Evolutionary conservation across 345 rosid genomes (phyloP).

Genomic region (Syzygium aqueum): DNA sequence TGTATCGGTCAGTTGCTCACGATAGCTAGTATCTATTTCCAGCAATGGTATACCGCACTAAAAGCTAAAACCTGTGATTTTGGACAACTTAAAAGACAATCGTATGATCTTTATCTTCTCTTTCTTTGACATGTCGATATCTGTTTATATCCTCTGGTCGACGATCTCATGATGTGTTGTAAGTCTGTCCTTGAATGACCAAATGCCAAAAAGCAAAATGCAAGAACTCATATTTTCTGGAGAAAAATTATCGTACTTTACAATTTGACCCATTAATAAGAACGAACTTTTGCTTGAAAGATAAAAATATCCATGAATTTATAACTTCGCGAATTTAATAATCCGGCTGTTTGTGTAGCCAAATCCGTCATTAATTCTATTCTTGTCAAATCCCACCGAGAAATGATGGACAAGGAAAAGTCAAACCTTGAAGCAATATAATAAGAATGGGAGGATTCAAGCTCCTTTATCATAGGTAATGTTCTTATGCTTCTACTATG

Average conservation of each 20-base stretch:
- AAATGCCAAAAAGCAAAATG: not conserved
- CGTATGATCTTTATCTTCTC: not conserved
- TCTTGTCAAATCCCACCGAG: not conserved
- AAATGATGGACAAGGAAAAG: not conserved
- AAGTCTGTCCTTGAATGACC: not conserved
- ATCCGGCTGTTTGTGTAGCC: not conserved
- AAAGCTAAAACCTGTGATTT: not conserved
- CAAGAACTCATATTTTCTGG: not conserved
- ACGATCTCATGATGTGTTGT: not conserved
- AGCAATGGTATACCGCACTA: fast-evolving
- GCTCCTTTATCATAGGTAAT: too few relatives aligned
- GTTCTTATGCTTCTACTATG: too few relatives aligned
- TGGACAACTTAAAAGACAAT: not conserved
- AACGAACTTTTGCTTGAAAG: too few relatives aligned
- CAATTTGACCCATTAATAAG: too few relatives aligned
- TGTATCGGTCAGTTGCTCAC: not conserved
- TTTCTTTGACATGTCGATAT: not conserved
- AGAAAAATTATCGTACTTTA: too few relatives aligned
- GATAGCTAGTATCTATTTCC: not conserved
- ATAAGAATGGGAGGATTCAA: too few relatives aligned
- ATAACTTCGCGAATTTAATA: not conserved
- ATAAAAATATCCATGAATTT: not conserved
- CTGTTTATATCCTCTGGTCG: fast-evolving
- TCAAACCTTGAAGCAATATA: not conserved
- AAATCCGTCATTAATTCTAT: not conserved